Evolutionary conservation across 129 eudicot species (phyloP), one percentile per base, ranked within the genome.

Genomic region (Rutidosis leptorrhynchoides): DNA sequence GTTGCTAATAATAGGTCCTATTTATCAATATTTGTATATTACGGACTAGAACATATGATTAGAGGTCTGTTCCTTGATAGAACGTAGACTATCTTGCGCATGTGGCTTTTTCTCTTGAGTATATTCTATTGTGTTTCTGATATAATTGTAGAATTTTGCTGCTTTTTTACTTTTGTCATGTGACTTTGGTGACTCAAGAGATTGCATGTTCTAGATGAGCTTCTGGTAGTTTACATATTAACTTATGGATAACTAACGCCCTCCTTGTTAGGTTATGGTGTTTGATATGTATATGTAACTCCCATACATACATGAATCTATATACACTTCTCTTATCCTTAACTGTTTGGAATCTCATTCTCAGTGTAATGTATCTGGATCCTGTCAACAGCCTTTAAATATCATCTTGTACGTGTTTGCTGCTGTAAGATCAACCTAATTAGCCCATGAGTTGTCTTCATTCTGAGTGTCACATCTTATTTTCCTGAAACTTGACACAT

Each of bases 401-500:
- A 25, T 33, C 27, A 24, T 33, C 6, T 55, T 33, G 55, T 56
- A 22, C 33, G 73, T 53, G 52, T 45, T n/a, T 6, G 21, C 49
- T 51, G 43, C 23, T 69, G 37, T 69, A 23, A 35, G 37, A 56
- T n/a, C 54, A 58, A 58, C 37, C 42, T n/a, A 58, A 0, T 26
- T 43, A 27, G 24, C 48, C 48, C 67, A 42, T 58, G 64, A 58
- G 42, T 27, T 42, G 48, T 28, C 66, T 70, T 43, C 37, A 58
- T 43, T 9, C 58, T 42, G 74, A 10, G 4, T 68, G 64, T 54
- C 57, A 27, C 42, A 33, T 69, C 42, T 25, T 37, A 17, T 48
- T 40, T 51, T 67, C 61, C 22, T 6, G 26, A 21, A 22, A 69
- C 40, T 32, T 68, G 14, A 24, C 59, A 20, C 21, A 19, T 57